phyloP scores from a whole-genome alignment of 2,329 filamentous ascomycete species.

The Truncatella angustata region DNA sequence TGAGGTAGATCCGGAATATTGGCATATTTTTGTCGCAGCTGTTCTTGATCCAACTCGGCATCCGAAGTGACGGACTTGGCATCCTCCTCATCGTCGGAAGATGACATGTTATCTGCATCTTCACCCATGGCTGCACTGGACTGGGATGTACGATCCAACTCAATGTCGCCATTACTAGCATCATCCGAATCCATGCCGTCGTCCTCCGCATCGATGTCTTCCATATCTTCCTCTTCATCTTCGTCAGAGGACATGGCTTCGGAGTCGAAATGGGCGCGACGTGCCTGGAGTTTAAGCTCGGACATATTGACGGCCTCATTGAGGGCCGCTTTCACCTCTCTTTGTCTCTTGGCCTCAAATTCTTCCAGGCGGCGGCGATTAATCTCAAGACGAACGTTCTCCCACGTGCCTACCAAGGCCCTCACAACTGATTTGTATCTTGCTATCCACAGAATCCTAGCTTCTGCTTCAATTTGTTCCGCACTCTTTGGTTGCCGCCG shows the following conservation, averaged over 20 bases:
- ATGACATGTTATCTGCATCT: slow-evolving; percentile 61
- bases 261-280: slow-evolving; percentile 53
- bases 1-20: slow-evolving; percentile 52
- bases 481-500: slow-evolving; percentile 70
- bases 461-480: slow-evolving; percentile 81
- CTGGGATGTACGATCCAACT: slow-evolving; percentile 37
- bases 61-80: slow-evolving; percentile 52
- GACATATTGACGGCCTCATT: slow-evolving; percentile 73
- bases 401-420: slow-evolving; percentile 57
- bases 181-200: slow-evolving; percentile 45
- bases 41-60: slow-evolving; percentile 66
- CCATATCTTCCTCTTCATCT: slow-evolving; percentile 31
- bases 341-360: slow-evolving; percentile 66
- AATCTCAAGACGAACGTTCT: slow-evolving; percentile 61
- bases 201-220: slow-evolving; percentile 42
- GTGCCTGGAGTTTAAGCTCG: slow-evolving; percentile 64
- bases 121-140: slow-evolving; percentile 31
- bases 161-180: slow-evolving; percentile 27
- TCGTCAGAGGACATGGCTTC: slow-evolving; percentile 45
- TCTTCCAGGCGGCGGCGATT: slow-evolving; percentile 58
- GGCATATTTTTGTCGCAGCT: slow-evolving; percentile 67
- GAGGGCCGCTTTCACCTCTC: slow-evolving; percentile 64
- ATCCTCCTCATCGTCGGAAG: slow-evolving; percentile 61
- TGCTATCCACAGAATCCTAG: slow-evolving; percentile 62
- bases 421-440: slow-evolving; percentile 72